Conservation (phyloP, 1,284 basidiomycete genomes). For the Ceratobasidium sp. region DNA sequence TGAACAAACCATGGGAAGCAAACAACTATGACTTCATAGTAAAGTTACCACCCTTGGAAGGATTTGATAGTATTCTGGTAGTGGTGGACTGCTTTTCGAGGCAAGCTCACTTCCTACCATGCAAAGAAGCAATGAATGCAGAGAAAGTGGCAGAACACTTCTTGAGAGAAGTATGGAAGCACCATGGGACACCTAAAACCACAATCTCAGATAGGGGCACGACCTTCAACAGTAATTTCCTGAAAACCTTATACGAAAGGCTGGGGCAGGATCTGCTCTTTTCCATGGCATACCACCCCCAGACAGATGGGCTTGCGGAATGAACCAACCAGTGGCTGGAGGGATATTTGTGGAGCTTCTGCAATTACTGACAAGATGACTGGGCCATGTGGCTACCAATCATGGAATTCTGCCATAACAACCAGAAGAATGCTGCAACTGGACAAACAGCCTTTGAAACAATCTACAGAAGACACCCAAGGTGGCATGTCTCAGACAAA, state of each 20-base stretch:
- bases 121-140: constrained; percentile 45
- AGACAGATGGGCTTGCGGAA: too few relatives aligned
- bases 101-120: constrained; percentile 48
- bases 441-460: constrained; percentile 46
- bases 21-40: constrained; percentile 47
- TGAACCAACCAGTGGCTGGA: too few relatives aligned
- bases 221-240: too few relatives aligned
- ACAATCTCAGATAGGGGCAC: background rate
- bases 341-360: too few relatives aligned
- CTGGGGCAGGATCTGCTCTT: too few relatives aligned
- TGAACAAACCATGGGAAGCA: constrained; percentile 46
- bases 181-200: too few relatives aligned
- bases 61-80: constrained; percentile 49
- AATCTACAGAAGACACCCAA: constrained; percentile 48
- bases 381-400: too few relatives aligned
- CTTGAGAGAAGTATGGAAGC: constrained; percentile 45
- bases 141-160: constrained; percentile 43
- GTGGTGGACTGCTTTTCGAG: constrained; percentile 50
- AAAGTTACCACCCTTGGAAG: constrained; percentile 46
- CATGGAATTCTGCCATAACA: too few relatives aligned
- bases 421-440: constrained; percentile 48
- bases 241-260: too few relatives aligned
- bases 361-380: too few relatives aligned
- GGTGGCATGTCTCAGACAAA: constrained; percentile 45
- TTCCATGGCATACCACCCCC: too few relatives aligned